These are phyloP conservation scores for Fusarium nanum DNA, from an alignment of 2,329 filamentous ascomycete species.

Conservation along the genomic window DNA sequence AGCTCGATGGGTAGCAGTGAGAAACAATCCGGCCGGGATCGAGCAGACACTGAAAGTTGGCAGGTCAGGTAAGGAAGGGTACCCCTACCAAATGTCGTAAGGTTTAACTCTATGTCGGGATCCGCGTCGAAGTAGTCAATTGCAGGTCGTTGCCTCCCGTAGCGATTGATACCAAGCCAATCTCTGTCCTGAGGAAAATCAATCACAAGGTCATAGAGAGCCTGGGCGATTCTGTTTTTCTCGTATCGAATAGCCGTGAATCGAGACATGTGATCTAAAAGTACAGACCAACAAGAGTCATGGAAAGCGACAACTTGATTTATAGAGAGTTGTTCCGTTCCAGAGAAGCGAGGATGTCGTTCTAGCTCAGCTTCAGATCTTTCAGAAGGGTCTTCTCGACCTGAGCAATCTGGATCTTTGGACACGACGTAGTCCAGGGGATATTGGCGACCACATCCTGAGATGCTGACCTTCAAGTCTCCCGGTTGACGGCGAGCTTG, in stretches of 20 bases:
- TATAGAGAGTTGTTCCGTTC: rapidly evolving
- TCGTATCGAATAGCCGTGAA: rapidly evolving
- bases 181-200: not conserved
- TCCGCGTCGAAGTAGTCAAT: not conserved
- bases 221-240: not conserved
- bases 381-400: too few relatives aligned
- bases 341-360: rapidly evolving
- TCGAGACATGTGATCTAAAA: not conserved
- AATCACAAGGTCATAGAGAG: not conserved
- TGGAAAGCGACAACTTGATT: not conserved
- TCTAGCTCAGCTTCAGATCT: not conserved
- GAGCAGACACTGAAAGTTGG: not conserved
- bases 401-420: not conserved
- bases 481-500: not conserved
- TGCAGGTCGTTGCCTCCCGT: too few relatives aligned
- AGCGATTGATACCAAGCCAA: too few relatives aligned
- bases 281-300: not conserved
- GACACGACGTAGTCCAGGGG: not conserved
- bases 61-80: not conserved
- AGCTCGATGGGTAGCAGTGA: not conserved
- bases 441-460: not conserved
- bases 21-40: not conserved
- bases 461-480: not conserved
- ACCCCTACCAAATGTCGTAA: not conserved
- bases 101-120: not conserved